Base-by-base conservation (phyloP, 192 early-diverging fungal species). In the Lobosporangium transversale region DNA sequence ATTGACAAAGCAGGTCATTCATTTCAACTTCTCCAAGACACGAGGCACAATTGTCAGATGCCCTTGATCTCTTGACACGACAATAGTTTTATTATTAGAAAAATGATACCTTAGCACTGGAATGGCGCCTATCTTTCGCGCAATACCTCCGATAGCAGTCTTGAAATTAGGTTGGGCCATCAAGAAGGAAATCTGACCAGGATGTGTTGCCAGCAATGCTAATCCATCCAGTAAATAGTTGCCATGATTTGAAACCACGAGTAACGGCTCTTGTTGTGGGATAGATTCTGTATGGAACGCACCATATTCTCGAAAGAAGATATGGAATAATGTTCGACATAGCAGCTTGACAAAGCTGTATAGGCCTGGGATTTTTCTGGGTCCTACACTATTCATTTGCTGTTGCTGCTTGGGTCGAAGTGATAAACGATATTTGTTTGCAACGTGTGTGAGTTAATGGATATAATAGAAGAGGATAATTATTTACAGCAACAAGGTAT, bases 221-320 rank as follows among this genome's bases (percentile, higher is more conserved):
- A 81, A 58, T 4, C 68, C 80, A 48, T 81, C 80, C 53, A 81
- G 74, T n/a, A 81, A 62, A 57, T 78, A 81, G 54, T 81, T 81
- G 42, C 80, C 80, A 62, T 81, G 80, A 36, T 75, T 75, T 9
- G 80, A 74, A n/a, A 81, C 69, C 40, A 81, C 74, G 1, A 81
- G 49, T 4, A 81, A 44, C 12, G 80, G 80, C 33, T 81, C 80
- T 43, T 81, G 50, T 15, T 32, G 26, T 15, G 80, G 80, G 42
- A 81, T 65, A 31, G 52, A 47, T 23, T 48, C 48, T 3, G 73
- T 48, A 40, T 78, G 71, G 24, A 81, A 78, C 11, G 74, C 80
- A 36, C 66, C 74, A 57, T 78, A 70, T 35, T 81, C 73, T n/a
- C 73, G 47, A 55, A 78, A 81, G 21, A 81, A 81, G 43, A 81